Base-by-base conservation (phyloP, 2,329 filamentous ascomycete genomes). In the Aspergillus sp. region DNA sequence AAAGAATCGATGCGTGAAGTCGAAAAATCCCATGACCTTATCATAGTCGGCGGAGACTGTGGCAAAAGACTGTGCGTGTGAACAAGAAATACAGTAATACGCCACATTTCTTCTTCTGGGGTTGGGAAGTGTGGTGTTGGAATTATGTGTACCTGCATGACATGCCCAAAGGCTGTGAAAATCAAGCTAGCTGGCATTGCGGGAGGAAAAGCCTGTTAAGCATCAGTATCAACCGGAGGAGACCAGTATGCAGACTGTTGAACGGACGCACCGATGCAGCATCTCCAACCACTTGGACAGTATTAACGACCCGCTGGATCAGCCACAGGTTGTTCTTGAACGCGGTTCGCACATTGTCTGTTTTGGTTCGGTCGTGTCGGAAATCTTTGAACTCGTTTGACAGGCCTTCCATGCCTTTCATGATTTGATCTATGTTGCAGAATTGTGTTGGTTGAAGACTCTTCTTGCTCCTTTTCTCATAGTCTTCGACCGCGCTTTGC, bases 161-260 rank as follows among this genome's bases (percentile, higher is more conserved):
- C 58, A 28, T 64, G 61, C n/a, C 61, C 61, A 23, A 64, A 64
- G 22, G 54, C 61, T 22, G 61, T 46, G 50, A 64, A 64, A 7
- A 64, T 59, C 46, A 64, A 59, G 45, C 46, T 58, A 7, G 54
- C 58, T n/a, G 61, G 61, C 54, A 64, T 54, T 4, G 61, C 58
- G 2, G 61, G 58, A n/a, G 61, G 61, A 28, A 64, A 64, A 5
- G 58, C 58, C 57, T 59, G 9, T 6, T 22, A 38, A 52, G 25
- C 9, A 34, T 34, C 7, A 34, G 7, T 15, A 13, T 31, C 7
- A 22, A 13, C 13, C 31, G 31, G 7, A 25, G 25, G 46, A 17
- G 45, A 4, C 28, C 19, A 22, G 28, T 9, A 19, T 54, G 49
- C 19, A 25, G 4, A 3, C 17, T 54, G 15, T 28, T 54, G 31